phyloP scores from a whole-genome alignment of 2,329 filamentous ascomycete species.

The Colletotrichum neosansevieriae region DNA sequence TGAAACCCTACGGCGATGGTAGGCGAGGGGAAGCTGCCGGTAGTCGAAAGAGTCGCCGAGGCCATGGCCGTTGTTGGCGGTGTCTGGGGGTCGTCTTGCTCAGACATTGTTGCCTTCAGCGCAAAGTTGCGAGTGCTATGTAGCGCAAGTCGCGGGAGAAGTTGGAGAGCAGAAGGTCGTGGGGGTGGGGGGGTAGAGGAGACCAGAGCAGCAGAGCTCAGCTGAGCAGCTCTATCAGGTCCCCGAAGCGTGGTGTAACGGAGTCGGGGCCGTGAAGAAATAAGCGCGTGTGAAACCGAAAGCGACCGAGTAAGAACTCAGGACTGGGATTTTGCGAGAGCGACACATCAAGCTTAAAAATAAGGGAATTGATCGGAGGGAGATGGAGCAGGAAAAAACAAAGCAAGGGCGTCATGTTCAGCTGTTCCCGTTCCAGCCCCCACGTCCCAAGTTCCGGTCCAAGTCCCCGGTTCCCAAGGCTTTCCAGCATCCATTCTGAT shows the following conservation, averaged over 20 bases:
- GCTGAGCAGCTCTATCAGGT: slow-evolving; percentile 8
- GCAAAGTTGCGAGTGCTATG: slow-evolving; percentile 18
- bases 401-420: slow-evolving; percentile 22
- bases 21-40: slow-evolving; percentile 34
- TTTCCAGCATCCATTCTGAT: slow-evolving; percentile 19
- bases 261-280: slow-evolving; percentile 5
- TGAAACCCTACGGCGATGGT: slow-evolving; percentile 39
- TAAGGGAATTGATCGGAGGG: background rate
- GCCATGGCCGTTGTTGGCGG: slow-evolving; percentile 38
- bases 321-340: slow-evolving; percentile 17
- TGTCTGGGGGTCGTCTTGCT: slow-evolving; percentile 18
- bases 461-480: slow-evolving; percentile 23
- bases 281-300: slow-evolving; percentile 25
- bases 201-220: slow-evolving; percentile 9
- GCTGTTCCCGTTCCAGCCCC: slow-evolving; percentile 29
- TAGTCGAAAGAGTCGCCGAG: slow-evolving; percentile 19
- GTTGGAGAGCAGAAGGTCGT: slow-evolving; percentile 19
- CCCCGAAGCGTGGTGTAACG: background rate
- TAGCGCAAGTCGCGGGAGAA: background rate
- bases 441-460: slow-evolving; percentile 19
- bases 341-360: slow-evolving; percentile 24
- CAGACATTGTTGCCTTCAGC: slow-evolving; percentile 21
- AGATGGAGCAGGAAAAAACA: slow-evolving; percentile 3
- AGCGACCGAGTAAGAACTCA: slow-evolving; percentile 2
- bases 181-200: slow-evolving; percentile 10